Percentiles rank a stretch among this genome's conserved stretches.
These are phyloP conservation scores for Blastomyces parvus DNA, from an alignment of 2,329 filamentous ascomycete genomes.

Conservation along the genomic window DNA sequence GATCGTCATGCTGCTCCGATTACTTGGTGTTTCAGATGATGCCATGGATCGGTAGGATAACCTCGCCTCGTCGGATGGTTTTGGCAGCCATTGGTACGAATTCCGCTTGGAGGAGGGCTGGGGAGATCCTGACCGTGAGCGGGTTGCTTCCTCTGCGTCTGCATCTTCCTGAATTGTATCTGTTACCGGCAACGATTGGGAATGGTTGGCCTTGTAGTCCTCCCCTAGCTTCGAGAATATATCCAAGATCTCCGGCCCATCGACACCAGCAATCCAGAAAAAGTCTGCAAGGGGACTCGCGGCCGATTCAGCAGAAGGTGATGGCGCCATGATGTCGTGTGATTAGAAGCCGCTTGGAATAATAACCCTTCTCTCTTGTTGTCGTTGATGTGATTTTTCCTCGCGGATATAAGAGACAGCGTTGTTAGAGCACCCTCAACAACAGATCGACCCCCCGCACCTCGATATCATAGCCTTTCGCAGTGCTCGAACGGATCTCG, in stretches of 20 bases:
- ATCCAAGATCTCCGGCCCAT: conserved; percentile 39
- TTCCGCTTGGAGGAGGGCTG: conserved; percentile 35
- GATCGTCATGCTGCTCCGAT: conserved; percentile 56
- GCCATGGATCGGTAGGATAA: conserved; percentile 41
- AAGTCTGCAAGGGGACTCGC: conserved; percentile 54
- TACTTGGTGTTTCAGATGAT: conserved; percentile 46
- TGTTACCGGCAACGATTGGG: conserved; percentile 34
- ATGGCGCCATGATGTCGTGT: conserved; percentile 24
- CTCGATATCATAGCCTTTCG: conserved; percentile 12
- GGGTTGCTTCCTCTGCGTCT: conserved; percentile 41
- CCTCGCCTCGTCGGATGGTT: conserved; percentile 28
- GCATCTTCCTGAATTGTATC: conserved; percentile 54
- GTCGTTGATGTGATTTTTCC: neutral
- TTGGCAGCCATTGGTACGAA: conserved; percentile 33
- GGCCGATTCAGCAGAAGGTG: conserved; percentile 31
- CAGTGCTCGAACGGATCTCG: neutral
- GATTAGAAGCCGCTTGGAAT: neutral
- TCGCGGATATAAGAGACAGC: neutral
- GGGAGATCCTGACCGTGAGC: conserved; percentile 26
- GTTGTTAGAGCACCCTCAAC: conserved; percentile 5
- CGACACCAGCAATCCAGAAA: conserved; percentile 52
- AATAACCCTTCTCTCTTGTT: neutral
- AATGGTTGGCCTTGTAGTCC: conserved; percentile 32
- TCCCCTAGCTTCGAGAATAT: conserved; percentile 35
- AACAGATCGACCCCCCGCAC: conserved; percentile 11